phyloP scores from a whole-genome alignment of 2,329 filamentous ascomycete genomes.

The Phaeosphaeria sp. region DNA sequence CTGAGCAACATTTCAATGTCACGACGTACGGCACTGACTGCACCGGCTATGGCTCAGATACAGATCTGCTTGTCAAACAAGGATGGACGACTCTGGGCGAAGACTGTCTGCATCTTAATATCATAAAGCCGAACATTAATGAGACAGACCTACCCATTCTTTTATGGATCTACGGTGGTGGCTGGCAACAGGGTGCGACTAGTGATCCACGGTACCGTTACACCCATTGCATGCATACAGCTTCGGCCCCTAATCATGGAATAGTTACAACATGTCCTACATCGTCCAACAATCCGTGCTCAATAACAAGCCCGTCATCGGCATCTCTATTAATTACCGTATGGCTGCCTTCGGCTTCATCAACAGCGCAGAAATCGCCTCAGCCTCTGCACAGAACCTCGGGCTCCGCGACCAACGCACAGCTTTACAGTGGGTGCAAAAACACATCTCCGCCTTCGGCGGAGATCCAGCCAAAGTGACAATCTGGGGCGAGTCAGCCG shows the following conservation, averaged over 20 bases:
- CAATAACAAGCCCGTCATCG: conserved; percentile 40
- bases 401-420: conserved; percentile 69
- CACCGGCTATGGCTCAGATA: conserved; percentile 36
- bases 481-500: conserved; percentile 67
- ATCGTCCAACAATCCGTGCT: conserved; percentile 39
- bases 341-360: conserved; percentile 60
- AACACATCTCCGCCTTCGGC: conserved; percentile 60
- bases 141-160: conserved; percentile 31
- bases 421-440: conserved; percentile 66
- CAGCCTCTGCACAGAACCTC: conserved; percentile 50
- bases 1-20: conserved; percentile 20
- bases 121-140: conserved; percentile 30
- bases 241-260: neutral
- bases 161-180: conserved; percentile 45
- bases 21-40: conserved; percentile 38
- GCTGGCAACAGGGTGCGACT: conserved; percentile 41
- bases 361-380: conserved; percentile 49
- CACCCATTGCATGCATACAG: neutral
- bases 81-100: conserved; percentile 36
- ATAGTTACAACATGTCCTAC: conserved; percentile 41
- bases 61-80: conserved; percentile 24
- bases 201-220: conserved; percentile 36
- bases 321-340: conserved; percentile 55
- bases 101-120: conserved; percentile 57
- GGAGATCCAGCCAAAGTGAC: conserved; percentile 66